Evolutionary conservation across 2,329 filamentous ascomycete species (phyloP).

Genomic region (Exophiala calicioides): DNA sequence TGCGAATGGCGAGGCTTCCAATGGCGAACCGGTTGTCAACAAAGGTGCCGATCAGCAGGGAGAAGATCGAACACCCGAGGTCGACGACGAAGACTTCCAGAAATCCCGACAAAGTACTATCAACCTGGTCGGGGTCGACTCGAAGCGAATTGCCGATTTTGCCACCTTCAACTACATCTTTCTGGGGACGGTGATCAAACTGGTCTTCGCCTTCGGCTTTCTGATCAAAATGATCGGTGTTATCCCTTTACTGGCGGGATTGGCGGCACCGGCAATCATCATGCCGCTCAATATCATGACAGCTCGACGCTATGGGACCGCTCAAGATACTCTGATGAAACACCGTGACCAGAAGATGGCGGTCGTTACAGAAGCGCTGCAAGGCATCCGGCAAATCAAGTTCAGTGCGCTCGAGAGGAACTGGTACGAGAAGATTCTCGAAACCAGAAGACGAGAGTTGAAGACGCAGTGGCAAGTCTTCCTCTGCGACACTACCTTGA

Average conservation of each 20-base stretch:
- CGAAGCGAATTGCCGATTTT: constrained; percentile 69
- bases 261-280: constrained; percentile 64
- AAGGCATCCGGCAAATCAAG: constrained; percentile 82
- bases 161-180: constrained; percentile 67
- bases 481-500: constrained; percentile 61
- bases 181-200: constrained; percentile 61
- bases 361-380: constrained; percentile 72
- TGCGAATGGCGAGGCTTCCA: constrained; percentile 27
- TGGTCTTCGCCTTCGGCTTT: constrained; percentile 67
- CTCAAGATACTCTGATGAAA: constrained; percentile 73
- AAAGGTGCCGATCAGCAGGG: constrained; percentile 37
- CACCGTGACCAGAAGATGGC: constrained; percentile 73
- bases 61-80: constrained; percentile 40
- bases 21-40: constrained; percentile 34
- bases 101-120: constrained; percentile 70
- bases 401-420: constrained; percentile 74
- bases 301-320: constrained; percentile 63
- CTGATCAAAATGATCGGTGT: constrained; percentile 71
- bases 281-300: constrained; percentile 69
- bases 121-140: constrained; percentile 77
- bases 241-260: constrained; percentile 66
- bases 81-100: constrained; percentile 54
- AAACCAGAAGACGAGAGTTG: constrained; percentile 67
- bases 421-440: constrained; percentile 70
- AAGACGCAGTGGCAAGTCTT: constrained; percentile 67